Evolutionary conservation across 164 flowering plant genomes (phyloP), one percentile per base, ranked within the genome.

Genomic region (Tinospora cordifolia): DNA sequence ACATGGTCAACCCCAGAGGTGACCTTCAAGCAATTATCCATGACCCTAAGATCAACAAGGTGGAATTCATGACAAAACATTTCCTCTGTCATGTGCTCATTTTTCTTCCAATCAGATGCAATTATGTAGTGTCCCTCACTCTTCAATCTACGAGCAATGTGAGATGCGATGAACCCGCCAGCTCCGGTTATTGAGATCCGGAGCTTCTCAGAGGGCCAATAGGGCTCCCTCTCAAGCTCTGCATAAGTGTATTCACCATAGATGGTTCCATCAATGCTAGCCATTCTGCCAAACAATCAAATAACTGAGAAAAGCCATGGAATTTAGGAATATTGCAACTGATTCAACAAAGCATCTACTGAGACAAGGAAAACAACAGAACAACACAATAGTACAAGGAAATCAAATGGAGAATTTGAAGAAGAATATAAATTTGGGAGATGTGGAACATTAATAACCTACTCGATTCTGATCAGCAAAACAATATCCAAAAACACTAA

Each of bases 61-160:
- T 94, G 98, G 77, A 94, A 94, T 67, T 94, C 99, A 79, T 92
- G 80, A 73, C 99, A 94, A 73, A 94, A 92, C 99, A 94, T 94
- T 63, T 92, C 99, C 70, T 90, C 97, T 0, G 90, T 81, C 99
- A 94, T 94, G 83, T 94, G 99, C 81, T 94, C 99, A 63, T 94
- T 94, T 83, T 89, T 94, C 91, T 94, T 94, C 99, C 97, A 94
- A 75, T 94, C 99, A 30, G 98, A 92, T 64, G 99, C 99, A 74
- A 94, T 90, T 65, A 94, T 84, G 83, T 92, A 94, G 75, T 94
- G 99, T 6, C 99, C 99, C 74, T 94, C 99, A 26, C 82, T 84
- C 86, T 92, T 94, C 85, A 94, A 74, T 47, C 97, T 83, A 22
- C 98, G 81, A 7, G 98, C 99, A 78, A 94, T 94, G 84, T 94